Conservation (phyloP, 768 basidiomycete species). For the Russula earlei region DNA sequence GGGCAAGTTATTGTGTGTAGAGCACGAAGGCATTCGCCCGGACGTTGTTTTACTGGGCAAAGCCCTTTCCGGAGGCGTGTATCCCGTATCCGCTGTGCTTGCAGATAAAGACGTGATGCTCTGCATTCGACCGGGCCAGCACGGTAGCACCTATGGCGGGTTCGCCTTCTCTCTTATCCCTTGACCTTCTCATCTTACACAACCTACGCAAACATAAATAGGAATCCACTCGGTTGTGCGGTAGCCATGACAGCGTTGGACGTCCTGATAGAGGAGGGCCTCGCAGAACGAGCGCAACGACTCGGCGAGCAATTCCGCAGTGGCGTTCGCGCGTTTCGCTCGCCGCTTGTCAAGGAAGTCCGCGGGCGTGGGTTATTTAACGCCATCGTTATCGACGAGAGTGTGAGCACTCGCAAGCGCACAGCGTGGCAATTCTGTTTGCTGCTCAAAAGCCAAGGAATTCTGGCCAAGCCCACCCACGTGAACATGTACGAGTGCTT, state of each 20-base stretch:
- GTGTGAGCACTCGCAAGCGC: slow-evolving; percentile 60
- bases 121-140: slow-evolving; percentile 89
- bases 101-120: slow-evolving; percentile 90
- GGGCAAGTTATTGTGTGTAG: slow-evolving; percentile 86
- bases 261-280: slow-evolving; percentile 82
- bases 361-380: slow-evolving; percentile 86
- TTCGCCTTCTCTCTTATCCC: slow-evolving; percentile 29
- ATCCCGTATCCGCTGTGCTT: slow-evolving; percentile 77
- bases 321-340: slow-evolving; percentile 47
- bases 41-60: slow-evolving; percentile 87
- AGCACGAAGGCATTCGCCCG: slow-evolving; percentile 81
- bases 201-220: slow-evolving; percentile 23
- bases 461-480: slow-evolving; percentile 95
- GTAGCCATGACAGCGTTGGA: slow-evolving; percentile 86
- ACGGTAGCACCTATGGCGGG: slow-evolving; percentile 95
- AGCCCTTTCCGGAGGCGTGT: slow-evolving; percentile 94
- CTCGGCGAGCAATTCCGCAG: slow-evolving; percentile 73
- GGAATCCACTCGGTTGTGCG: slow-evolving; percentile 94
- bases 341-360: slow-evolving; percentile 67
- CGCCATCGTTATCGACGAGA: slow-evolving; percentile 88
- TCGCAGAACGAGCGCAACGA: slow-evolving; percentile 64
- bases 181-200: slow-evolving; percentile 1
- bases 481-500: slow-evolving; percentile 67
- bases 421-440: slow-evolving; percentile 96
- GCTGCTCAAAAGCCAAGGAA: slow-evolving; percentile 80